These are phyloP conservation scores for Acanthamoeba triangularis DNA, from an alignment of 208 protist species.

Conservation along the genomic window DNA sequence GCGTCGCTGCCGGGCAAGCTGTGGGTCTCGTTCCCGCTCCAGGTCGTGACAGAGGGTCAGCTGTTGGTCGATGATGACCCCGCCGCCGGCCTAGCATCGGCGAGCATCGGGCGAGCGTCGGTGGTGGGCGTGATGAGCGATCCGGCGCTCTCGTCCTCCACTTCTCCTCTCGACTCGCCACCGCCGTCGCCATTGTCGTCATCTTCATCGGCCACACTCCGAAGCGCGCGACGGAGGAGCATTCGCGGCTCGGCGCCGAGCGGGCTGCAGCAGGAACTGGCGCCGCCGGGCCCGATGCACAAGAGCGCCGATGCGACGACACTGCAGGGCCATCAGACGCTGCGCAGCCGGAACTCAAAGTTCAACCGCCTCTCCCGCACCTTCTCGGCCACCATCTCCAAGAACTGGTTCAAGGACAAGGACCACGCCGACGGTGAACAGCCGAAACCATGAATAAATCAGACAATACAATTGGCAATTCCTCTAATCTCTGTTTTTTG, in stretches of 20 bases:
- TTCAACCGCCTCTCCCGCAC: background rate
- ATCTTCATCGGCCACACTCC: background rate
- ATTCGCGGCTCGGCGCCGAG: background rate
- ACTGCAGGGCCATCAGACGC: background rate
- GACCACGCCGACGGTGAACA: background rate
- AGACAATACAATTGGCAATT: background rate
- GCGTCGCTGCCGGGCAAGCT: background rate
- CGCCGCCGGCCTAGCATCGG: background rate
- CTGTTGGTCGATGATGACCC: background rate
- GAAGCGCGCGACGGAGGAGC: background rate
- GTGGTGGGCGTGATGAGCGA: conserved; percentile 21
- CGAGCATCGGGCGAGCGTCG: background rate
- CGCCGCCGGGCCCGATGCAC: background rate
- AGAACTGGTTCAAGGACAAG: background rate
- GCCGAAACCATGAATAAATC: background rate
- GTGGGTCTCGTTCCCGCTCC: background rate
- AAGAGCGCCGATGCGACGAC: background rate
- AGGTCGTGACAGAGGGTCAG: background rate
- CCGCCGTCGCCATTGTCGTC: background rate
- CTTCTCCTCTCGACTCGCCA: background rate
- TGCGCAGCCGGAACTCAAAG: background rate
- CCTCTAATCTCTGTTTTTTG: too few relatives aligned
- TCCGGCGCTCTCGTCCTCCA: background rate
- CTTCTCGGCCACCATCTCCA: background rate
- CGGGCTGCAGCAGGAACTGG: too few relatives aligned